These are phyloP conservation scores for Nemophila menziesii DNA, from an alignment of 257 asterid genomes.

Conservation along the genomic window DNA sequence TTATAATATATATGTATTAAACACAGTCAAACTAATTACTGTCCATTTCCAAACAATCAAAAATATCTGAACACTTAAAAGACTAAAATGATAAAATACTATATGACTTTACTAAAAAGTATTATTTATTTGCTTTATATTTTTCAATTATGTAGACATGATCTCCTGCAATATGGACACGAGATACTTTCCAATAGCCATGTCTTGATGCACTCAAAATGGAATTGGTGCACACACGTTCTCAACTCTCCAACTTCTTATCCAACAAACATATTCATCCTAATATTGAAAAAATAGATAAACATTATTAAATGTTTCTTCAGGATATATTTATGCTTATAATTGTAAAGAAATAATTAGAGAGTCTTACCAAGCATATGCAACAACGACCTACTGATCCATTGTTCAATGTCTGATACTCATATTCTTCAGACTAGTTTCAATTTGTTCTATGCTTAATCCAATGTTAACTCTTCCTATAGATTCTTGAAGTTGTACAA, in stretches of 20 bases:
- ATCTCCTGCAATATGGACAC: constrained; percentile 9
- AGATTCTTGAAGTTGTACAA: background rate
- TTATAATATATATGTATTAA: no score
- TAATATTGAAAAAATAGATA: background rate
- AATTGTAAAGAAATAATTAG: background rate
- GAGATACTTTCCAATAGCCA: constrained; percentile 11
- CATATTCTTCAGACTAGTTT: background rate
- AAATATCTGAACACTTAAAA: no score
- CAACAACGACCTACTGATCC: background rate
- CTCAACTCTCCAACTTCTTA: constrained; percentile 4
- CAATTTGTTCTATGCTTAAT: background rate
- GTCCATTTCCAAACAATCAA: no score
- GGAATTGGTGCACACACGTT: constrained; percentile 5
- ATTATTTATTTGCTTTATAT: no score
- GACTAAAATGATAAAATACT: no score
- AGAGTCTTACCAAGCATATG: constrained; percentile 4
- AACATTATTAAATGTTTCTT: no score
- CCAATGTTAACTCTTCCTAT: background rate
- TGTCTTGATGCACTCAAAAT: constrained; percentile 11
- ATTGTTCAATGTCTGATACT: no score
- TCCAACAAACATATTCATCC: constrained; percentile 7
- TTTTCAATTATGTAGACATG: background rate
- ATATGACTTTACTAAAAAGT: no score
- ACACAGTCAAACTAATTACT: no score
- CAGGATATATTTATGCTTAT: no score